Evolutionary conservation across 1,284 basidiomycete genomes (phyloP).

Genomic region (Ceratobasidium papillatum): DNA sequence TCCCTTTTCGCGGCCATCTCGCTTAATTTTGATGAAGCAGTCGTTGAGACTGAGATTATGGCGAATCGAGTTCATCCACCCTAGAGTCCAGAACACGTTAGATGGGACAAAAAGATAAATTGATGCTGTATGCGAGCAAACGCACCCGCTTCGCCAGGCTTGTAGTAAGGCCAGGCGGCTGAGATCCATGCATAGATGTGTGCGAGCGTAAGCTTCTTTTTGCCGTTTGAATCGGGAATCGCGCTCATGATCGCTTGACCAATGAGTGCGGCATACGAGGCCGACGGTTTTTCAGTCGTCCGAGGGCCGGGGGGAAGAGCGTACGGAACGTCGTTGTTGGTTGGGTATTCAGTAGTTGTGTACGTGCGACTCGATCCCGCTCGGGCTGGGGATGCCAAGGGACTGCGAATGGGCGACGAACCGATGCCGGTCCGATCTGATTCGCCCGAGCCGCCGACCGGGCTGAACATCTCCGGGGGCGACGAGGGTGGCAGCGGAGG

Average conservation of each 20-base stretch:
- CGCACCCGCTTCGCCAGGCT: constrained; percentile 72
- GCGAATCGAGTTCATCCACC: constrained; percentile 45
- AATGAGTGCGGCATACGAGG: constrained; percentile 94
- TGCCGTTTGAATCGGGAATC: constrained; percentile 62
- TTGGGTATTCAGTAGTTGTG: not conserved
- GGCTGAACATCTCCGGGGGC: constrained; percentile 31
- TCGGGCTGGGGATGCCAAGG: constrained; percentile 6
- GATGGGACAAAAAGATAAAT: not conserved
- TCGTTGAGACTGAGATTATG: constrained; percentile 46
- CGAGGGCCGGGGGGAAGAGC: constrained; percentile 85
- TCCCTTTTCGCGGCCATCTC: constrained; percentile 44
- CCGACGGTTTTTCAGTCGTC: constrained; percentile 76
- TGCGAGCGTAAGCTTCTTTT: constrained; percentile 85
- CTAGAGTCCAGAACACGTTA: not conserved
- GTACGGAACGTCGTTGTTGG: constrained; percentile 69
- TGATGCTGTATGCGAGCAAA: not conserved
- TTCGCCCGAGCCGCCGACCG: constrained; percentile 15
- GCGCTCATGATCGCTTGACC: constrained; percentile 88
- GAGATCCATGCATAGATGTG: constrained; percentile 98
- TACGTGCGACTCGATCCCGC: constrained; percentile 18
- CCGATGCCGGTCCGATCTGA: constrained; percentile 20
- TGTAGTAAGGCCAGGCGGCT: constrained; percentile 92
- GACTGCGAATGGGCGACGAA: constrained; percentile 33
- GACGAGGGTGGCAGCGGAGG: constrained; percentile 37
- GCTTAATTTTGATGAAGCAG: constrained; percentile 44